These are phyloP conservation scores for Fusarium sp. DNA, from an alignment of 2,329 filamentous ascomycete genomes.

Conservation along the genomic window DNA sequence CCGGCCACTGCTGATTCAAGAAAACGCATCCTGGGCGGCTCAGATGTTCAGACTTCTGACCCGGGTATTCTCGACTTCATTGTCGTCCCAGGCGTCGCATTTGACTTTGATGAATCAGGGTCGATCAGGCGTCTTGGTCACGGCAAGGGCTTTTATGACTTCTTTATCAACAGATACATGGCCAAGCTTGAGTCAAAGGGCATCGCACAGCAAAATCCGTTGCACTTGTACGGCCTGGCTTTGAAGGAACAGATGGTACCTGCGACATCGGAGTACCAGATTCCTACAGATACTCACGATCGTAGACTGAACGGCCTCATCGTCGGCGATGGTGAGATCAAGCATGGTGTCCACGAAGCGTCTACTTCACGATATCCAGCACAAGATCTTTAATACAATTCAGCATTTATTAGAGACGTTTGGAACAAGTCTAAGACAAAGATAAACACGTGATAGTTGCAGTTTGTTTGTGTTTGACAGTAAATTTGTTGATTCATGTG, in stretches of 20 bases:
- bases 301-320: slow-evolving; percentile 82
- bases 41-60: slow-evolving; percentile 57
- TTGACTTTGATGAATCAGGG: slow-evolving; percentile 71
- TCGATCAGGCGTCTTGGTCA: slow-evolving; percentile 84
- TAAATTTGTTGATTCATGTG: neutral
- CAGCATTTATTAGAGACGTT: neutral
- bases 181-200: slow-evolving; percentile 55
- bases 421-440: neutral
- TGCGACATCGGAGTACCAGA: slow-evolving; percentile 65
- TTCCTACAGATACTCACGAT: slow-evolving; percentile 83
- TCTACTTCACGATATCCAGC: slow-evolving; percentile 53
- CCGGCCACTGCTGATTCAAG: slow-evolving; percentile 72
- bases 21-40: slow-evolving; percentile 77
- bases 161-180: slow-evolving; percentile 82
- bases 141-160: slow-evolving; percentile 97
- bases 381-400: slow-evolving; percentile 10
- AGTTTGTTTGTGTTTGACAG: neutral
- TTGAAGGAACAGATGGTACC: slow-evolving; percentile 85
- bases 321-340: slow-evolving; percentile 74
- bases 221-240: slow-evolving; percentile 78
- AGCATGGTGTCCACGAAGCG: slow-evolving; percentile 44
- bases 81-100: slow-evolving; percentile 91
- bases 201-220: slow-evolving; percentile 50
- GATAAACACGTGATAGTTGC: neutral
- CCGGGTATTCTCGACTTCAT: slow-evolving; percentile 79